Evolutionary conservation across 2,329 filamentous ascomycete species (phyloP).

Genomic region (Nemania sp.): DNA sequence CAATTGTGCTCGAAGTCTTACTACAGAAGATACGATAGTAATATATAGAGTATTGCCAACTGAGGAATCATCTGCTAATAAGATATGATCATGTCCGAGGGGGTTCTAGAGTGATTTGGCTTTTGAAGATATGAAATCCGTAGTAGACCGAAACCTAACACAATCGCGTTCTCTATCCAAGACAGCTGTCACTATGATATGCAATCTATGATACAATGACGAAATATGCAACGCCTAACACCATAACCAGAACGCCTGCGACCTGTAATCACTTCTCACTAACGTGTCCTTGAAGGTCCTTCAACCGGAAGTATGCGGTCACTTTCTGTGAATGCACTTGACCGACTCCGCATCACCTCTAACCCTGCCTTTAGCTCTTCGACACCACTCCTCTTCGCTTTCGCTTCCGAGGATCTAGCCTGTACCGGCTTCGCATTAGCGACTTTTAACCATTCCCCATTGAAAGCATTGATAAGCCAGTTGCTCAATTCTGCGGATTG

Average conservation of each 20-base stretch:
- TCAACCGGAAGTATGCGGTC: neutral
- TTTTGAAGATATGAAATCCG: too few relatives aligned
- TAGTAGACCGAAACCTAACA: too few relatives aligned
- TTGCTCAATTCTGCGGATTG: constrained; percentile 69
- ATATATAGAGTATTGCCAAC: too few relatives aligned
- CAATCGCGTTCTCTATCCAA: too few relatives aligned
- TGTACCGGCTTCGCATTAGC: constrained; percentile 51
- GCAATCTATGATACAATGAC: neutral
- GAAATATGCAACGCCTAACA: neutral
- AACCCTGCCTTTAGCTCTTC: constrained; percentile 29
- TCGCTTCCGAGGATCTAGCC: constrained; percentile 37
- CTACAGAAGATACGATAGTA: too few relatives aligned
- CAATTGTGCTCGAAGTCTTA: too few relatives aligned
- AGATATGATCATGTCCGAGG: too few relatives aligned
- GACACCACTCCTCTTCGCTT: constrained; percentile 31
- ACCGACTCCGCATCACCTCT: constrained; percentile 27
- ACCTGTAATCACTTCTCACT: neutral
- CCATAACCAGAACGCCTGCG: constrained; percentile 16
- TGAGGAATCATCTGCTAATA: too few relatives aligned
- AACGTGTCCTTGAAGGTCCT: neutral
- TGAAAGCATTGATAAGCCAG: constrained; percentile 97
- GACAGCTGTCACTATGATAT: too few relatives aligned
- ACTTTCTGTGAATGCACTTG: constrained; percentile 1
- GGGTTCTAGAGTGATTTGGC: too few relatives aligned
- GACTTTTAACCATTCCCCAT: constrained; percentile 84